Conservation (phyloP, 306 rosid genomes). For the Acacia crassicarpa region DNA sequence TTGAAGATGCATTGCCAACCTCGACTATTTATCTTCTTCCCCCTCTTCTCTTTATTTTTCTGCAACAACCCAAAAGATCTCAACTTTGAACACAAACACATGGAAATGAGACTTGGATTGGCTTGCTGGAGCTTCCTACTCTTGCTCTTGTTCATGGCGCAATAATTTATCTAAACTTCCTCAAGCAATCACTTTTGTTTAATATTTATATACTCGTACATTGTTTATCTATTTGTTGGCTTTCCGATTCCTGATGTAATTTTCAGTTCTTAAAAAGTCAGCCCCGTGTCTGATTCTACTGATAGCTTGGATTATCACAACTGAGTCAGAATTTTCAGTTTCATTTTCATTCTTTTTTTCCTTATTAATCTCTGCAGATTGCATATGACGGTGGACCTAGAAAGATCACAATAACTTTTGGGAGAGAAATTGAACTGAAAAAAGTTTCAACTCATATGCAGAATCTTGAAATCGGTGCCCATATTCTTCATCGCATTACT, state of each 20-base stretch:
- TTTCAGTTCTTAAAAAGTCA: background rate
- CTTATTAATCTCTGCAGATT: slow-evolving; percentile 33
- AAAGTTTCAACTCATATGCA: slow-evolving; percentile 27
- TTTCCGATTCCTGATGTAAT: background rate
- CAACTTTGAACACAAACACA: slow-evolving; percentile 28
- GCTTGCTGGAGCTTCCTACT: slow-evolving; percentile 43
- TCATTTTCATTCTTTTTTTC: background rate
- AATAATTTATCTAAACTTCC: background rate
- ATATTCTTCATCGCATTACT: background rate
- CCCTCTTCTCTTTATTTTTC: background rate
- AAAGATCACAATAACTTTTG: slow-evolving; percentile 29
- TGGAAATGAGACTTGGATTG: slow-evolving; percentile 32
- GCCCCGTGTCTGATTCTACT: background rate
- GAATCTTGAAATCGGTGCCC: slow-evolving; percentile 24
- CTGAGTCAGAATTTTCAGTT: background rate
- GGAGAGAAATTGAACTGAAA: slow-evolving; percentile 11
- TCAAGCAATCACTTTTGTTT: background rate
- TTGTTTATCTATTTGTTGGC: background rate
- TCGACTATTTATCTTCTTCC: background rate
- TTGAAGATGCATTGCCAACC: background rate
- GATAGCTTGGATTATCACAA: background rate
- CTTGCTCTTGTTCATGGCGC: slow-evolving; percentile 40
- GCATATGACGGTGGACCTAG: slow-evolving; percentile 37
- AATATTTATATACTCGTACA: background rate
- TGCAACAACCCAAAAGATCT: background rate